A percentile compares a stretch with the other conserved stretches of the same genome.
These are phyloP conservation scores for Mycena vulgaris DNA, from an alignment of 768 basidiomycete species.

Conservation along the genomic window DNA sequence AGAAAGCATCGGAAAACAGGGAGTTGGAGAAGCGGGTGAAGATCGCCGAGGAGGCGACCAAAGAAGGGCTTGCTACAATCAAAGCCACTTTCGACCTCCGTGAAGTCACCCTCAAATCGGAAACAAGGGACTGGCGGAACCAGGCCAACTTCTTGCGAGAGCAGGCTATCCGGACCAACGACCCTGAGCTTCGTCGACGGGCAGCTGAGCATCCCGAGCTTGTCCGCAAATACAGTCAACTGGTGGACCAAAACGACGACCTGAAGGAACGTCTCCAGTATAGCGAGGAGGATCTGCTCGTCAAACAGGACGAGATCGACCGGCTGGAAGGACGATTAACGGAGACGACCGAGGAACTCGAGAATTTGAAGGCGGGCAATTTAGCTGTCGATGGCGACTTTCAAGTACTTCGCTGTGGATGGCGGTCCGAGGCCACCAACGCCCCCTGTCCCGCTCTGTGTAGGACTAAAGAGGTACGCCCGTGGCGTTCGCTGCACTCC, in stretches of 20 bases:
- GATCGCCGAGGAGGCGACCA: conserved; percentile 70
- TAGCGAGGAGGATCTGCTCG: conserved; percentile 39
- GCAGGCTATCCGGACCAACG: conserved; percentile 73
- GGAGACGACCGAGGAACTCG: conserved; percentile 42
- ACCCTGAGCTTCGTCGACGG: conserved; percentile 65
- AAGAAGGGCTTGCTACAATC: conserved; percentile 68
- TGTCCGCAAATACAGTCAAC: conserved; percentile 50
- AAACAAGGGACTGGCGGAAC: conserved; percentile 63
- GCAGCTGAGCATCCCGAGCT: conserved; percentile 75
- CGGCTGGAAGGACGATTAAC: conserved; percentile 42
- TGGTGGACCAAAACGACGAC: conserved; percentile 45
- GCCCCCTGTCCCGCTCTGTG: conserved; percentile 54
- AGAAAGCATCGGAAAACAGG: conserved; percentile 64
- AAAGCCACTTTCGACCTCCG: conserved; percentile 65
- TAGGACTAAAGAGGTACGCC: conserved; percentile 28
- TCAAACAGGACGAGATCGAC: conserved; percentile 36
- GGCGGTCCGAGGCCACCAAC: conserved; percentile 52
- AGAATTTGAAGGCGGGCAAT: conserved; percentile 37
- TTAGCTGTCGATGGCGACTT: conserved; percentile 40
- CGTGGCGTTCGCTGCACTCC: background rate
- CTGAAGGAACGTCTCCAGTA: conserved; percentile 41
- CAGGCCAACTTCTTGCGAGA: conserved; percentile 66
- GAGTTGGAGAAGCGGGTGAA: conserved; percentile 62
- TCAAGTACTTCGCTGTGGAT: conserved; percentile 61
- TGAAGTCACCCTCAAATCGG: conserved; percentile 62